A percentile compares a stretch with the other conserved stretches of the same genome.
Evolutionary conservation across 768 basidiomycete genomes (phyloP).

Genomic region (Pulveroboletus frians): DNA sequence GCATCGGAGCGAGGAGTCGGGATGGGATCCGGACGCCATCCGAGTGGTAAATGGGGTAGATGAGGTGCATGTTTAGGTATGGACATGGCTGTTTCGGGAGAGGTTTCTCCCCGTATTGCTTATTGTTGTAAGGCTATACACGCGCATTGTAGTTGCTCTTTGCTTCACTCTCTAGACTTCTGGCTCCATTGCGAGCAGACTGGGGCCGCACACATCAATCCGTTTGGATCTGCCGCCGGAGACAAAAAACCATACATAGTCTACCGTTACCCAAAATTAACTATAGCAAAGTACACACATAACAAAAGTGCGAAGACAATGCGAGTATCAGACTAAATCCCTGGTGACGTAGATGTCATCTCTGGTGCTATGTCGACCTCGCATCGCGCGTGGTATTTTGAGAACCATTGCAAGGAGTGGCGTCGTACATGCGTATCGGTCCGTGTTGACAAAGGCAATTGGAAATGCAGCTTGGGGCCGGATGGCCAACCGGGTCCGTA

Average conservation of each 20-base stretch:
- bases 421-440: neutral
- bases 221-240: neutral
- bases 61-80: conserved; percentile 14
- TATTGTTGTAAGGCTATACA: conserved; percentile 22
- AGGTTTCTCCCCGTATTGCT: neutral
- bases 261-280: neutral
- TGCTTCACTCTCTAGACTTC: neutral
- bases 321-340: neutral
- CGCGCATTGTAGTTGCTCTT: neutral
- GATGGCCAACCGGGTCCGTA: neutral
- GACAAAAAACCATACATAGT: neutral
- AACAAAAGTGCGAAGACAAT: neutral
- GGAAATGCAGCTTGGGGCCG: neutral
- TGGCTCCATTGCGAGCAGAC: neutral
- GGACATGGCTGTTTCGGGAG: neutral
- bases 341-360: neutral
- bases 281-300: conserved; percentile 4
- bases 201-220: neutral
- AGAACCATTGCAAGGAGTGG: neutral
- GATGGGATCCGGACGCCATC: conserved; percentile 23
- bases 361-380: neutral
- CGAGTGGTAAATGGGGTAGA: conserved; percentile 13
- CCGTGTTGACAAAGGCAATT: neutral
- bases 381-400: neutral
- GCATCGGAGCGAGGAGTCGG: conserved; percentile 27